Evolutionary conservation across 768 basidiomycete species (phyloP).

Genomic region (Russula abietina): DNA sequence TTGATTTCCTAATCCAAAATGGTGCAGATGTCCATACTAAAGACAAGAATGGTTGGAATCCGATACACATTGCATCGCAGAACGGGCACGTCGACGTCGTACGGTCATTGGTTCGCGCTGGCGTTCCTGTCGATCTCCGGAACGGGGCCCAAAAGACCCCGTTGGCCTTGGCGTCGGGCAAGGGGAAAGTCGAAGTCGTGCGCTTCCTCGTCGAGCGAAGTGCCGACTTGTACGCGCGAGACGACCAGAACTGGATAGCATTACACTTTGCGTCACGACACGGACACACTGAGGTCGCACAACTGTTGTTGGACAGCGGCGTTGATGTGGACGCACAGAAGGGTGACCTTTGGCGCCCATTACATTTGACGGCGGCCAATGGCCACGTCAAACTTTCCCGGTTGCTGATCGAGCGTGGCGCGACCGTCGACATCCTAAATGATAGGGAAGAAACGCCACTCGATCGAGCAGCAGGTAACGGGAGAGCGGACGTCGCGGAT

Average conservation of each 20-base stretch:
- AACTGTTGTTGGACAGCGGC: background rate
- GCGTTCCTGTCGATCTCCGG: background rate
- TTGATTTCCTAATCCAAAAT: background rate
- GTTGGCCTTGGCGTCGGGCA: background rate
- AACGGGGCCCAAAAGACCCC: background rate
- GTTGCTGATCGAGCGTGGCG: background rate
- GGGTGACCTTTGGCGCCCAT: background rate
- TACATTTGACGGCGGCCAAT: background rate
- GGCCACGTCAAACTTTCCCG: background rate
- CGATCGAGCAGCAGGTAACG: constrained; percentile 1
- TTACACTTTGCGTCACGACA: background rate
- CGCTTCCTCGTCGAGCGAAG: constrained; percentile 3
- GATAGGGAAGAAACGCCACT: background rate
- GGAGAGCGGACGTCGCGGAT: background rate
- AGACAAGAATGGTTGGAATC: background rate
- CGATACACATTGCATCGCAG: background rate
- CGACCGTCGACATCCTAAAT: background rate
- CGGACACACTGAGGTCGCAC: background rate
- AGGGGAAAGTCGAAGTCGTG: background rate
- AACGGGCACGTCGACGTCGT: constrained; percentile 1
- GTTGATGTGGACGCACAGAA: background rate
- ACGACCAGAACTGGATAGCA: background rate
- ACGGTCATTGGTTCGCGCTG: background rate
- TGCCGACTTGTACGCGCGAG: background rate
- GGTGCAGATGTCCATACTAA: background rate